A percentile compares a stretch with the other conserved stretches of the same genome.
These are phyloP conservation scores for Pseudonectria foliicola DNA, from an alignment of 2,329 filamentous ascomycete genomes.

Conservation along the genomic window DNA sequence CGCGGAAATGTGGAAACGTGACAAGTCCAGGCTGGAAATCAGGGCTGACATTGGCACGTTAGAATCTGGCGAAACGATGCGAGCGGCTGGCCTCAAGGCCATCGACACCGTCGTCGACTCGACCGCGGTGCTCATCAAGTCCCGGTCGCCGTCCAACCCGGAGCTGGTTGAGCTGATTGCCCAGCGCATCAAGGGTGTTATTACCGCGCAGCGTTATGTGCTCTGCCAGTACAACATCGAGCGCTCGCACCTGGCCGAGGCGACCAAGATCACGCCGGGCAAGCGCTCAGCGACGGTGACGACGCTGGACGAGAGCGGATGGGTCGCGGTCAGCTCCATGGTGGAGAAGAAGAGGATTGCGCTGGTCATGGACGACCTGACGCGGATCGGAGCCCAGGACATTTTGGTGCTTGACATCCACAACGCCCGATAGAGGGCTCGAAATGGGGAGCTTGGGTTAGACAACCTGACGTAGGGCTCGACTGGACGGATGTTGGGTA, in stretches of 20 bases:
- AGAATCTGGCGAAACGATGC: slow-evolving; percentile 99
- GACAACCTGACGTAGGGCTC: slow-evolving; percentile 8
- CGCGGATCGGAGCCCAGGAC: slow-evolving; percentile 69
- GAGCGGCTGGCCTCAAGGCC: slow-evolving; percentile 83
- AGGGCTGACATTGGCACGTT: slow-evolving; percentile 10
- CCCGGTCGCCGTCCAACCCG: slow-evolving; percentile 71
- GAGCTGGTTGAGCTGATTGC: slow-evolving; percentile 78
- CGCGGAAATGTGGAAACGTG: no score
- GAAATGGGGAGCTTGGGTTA: not conserved
- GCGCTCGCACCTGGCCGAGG: slow-evolving; percentile 57
- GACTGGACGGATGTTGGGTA: slow-evolving; percentile 9
- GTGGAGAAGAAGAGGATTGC: slow-evolving; percentile 83
- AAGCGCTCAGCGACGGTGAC: slow-evolving; percentile 91
- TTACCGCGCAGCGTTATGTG: slow-evolving; percentile 88
- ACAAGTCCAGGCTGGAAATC: not conserved
- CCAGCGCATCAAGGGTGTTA: slow-evolving; percentile 83
- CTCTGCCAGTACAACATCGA: slow-evolving; percentile 95
- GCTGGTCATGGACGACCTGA: slow-evolving; percentile 77
- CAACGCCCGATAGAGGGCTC: slow-evolving; percentile 53
- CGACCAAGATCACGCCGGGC: slow-evolving; percentile 77
- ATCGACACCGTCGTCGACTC: slow-evolving; percentile 91
- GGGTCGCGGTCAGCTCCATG: slow-evolving; percentile 94
- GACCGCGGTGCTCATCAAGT: slow-evolving; percentile 87
- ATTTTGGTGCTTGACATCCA: slow-evolving; percentile 81
- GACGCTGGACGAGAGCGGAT: slow-evolving; percentile 78